Percentiles rank a stretch among this genome's conserved stretches.
phyloP scores from a whole-genome alignment of 2,329 filamentous ascomycete genomes.

The Colletotrichum caudatum region DNA sequence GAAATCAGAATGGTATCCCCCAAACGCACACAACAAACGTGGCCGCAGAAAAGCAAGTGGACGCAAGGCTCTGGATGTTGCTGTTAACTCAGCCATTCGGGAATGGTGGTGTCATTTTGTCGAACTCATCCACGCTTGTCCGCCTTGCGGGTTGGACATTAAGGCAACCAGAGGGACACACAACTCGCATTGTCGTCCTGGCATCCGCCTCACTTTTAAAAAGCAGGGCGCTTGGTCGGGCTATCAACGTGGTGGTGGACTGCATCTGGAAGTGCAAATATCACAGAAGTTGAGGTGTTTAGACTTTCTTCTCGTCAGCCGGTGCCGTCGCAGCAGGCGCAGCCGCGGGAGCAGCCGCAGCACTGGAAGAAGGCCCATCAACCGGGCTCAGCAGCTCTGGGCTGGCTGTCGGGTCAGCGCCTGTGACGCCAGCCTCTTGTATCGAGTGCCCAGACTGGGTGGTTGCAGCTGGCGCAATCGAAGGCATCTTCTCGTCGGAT shows the following conservation, averaged over 20 bases:
- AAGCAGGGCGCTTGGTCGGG: constrained; percentile 18
- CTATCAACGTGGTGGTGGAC: not conserved
- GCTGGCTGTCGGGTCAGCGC: constrained; percentile 44
- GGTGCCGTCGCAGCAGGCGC: constrained; percentile 25
- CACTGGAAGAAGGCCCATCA: constrained; percentile 27
- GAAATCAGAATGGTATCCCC: constrained; percentile 37
- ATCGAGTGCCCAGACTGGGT: constrained; percentile 50
- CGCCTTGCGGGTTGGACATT: constrained; percentile 18
- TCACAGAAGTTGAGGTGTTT: constrained; percentile 5
- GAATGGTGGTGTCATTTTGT: constrained; percentile 4
- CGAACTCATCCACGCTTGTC: constrained; percentile 22
- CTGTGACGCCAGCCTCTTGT: constrained; percentile 63
- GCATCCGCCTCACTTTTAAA: constrained; percentile 31
- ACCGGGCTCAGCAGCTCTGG: constrained; percentile 37
- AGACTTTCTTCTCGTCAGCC: constrained; percentile 35
- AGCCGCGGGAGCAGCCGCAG: constrained; percentile 17
- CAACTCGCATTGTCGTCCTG: not conserved
- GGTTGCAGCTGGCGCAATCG: constrained; percentile 43
- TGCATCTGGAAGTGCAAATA: constrained; percentile 6
- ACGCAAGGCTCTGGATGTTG: constrained; percentile 26
- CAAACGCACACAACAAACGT: constrained; percentile 11
- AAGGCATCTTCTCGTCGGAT: constrained; percentile 47
- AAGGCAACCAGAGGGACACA: constrained; percentile 28
- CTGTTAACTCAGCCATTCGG: constrained; percentile 17
- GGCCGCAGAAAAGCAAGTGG: constrained; percentile 10